Base-by-base conservation (phyloP, 192 early-diverging fungal species). In the Kappamyces sp. region DNA sequence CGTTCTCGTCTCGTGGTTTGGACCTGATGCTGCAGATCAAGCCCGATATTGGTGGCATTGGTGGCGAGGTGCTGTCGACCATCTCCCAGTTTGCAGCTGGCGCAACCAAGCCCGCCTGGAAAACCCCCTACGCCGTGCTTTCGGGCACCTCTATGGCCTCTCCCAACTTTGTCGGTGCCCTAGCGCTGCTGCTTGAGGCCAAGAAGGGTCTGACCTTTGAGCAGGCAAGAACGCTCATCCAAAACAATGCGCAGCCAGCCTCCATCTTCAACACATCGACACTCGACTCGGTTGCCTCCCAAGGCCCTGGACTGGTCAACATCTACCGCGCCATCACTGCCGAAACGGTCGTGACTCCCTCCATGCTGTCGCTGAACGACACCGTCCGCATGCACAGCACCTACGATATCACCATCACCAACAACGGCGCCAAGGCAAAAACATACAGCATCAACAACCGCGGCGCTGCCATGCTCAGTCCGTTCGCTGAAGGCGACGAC, bases 71-170 rank as follows among this genome's bases (percentile, higher is more conserved):
- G 5, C 59, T 57, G 58, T 57, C 49, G 29, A 71, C 73, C 35
- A 53, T 71, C 35, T 61, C 65, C 45, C 47, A 49, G 48, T n/a
- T 49, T 49, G n/a, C 30, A 7, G 14, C 48, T 0, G 12, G 29
- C 11, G 29, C 29, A 37, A 33, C 11, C 38, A 64, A 31, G 60
- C 57, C n/a, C 36, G 46, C 35, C 35, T 4, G 35, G 60, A 8
- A 7, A 6, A 45, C 40, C 47, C 36, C 41, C 6, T 74, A 74
- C 62, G 46, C 49, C 49, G 22, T 48, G 39, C 11, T 57, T 40
- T 59, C 54, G 54, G 91, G 89, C 14, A 91, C 91, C 6, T 88
- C 86, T 31, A 91, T 94, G 91, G 77, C 91, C 3, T 72, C 78
- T 30, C 88, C 91, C 0, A 86, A 87, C 60, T 66, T 86, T 14